phyloP scores from a whole-genome alignment of 1,139 yeast species.

The Yamadazyma epiphylla region DNA sequence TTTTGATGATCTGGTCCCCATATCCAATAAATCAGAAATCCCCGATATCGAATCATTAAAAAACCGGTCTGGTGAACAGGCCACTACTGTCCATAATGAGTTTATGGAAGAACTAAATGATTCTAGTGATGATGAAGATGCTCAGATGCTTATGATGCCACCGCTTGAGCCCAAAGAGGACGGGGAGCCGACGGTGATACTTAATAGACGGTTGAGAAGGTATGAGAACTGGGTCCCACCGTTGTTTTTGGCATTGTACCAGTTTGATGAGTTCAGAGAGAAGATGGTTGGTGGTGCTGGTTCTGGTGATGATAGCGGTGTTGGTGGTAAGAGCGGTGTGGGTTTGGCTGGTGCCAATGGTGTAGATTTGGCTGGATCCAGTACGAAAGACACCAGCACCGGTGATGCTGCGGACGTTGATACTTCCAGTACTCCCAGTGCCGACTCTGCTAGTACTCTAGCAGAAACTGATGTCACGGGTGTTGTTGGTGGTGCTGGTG shows the following conservation, averaged over 20 bases:
- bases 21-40: constrained; percentile 13
- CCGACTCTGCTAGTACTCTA: too few species aligned
- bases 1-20: constrained; percentile 35
- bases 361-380: too few species aligned
- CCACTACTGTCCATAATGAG: not conserved
- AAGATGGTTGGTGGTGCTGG: too few species aligned
- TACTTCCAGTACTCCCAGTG: too few species aligned
- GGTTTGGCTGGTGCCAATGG: too few species aligned
- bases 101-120: constrained; percentile 1
- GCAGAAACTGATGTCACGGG: too few species aligned
- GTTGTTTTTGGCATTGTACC: constrained; percentile 15
- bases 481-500: too few species aligned
- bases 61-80: not conserved
- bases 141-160: too few species aligned
- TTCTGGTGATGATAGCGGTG: too few species aligned
- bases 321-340: too few species aligned
- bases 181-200: constrained; percentile 5
- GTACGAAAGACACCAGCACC: too few species aligned
- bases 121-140: constrained; percentile 2
- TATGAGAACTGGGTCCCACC: constrained; percentile 8
- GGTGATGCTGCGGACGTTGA: too few species aligned
- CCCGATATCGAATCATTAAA: constrained; percentile 9
- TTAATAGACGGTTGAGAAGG: constrained; percentile 4
- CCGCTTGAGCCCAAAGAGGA: constrained; percentile 1
- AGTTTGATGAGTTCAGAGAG: constrained; percentile 18